These are phyloP conservation scores for Scorias spongiosa DNA, from an alignment of 2,329 filamentous ascomycete species.

Conservation along the genomic window DNA sequence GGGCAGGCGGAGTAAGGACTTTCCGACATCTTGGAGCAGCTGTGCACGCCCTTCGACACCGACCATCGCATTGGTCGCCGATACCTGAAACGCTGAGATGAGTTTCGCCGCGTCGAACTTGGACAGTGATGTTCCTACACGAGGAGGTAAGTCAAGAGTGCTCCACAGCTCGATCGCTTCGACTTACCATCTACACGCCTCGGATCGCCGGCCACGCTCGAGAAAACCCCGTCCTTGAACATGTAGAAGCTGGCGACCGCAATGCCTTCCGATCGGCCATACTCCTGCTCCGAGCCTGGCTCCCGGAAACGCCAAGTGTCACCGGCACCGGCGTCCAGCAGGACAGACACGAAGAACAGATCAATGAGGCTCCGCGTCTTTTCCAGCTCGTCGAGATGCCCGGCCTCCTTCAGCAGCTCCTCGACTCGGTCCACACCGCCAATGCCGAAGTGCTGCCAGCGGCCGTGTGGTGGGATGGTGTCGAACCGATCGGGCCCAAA, in stretches of 20 bases:
- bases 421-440: constrained; percentile 55
- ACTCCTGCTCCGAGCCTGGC: constrained; percentile 62
- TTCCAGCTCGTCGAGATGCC: constrained; percentile 52
- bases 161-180: constrained; percentile 42
- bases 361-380: constrained; percentile 57
- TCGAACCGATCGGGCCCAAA: constrained; percentile 30
- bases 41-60: constrained; percentile 67
- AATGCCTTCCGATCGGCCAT: constrained; percentile 68
- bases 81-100: constrained; percentile 64
- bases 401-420: constrained; percentile 49
- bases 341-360: constrained; percentile 58
- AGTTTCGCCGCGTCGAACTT: constrained; percentile 36
- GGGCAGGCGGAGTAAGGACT: constrained; percentile 52
- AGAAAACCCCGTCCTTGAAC: constrained; percentile 79
- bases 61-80: constrained; percentile 60
- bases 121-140: background rate
- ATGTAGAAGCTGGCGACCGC: constrained; percentile 62
- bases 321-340: constrained; percentile 71
- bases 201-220: constrained; percentile 51
- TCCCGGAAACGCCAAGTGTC: constrained; percentile 79
- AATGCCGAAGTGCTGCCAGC: constrained; percentile 66
- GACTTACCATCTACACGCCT: constrained; percentile 57
- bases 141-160: background rate
- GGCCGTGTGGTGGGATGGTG: constrained; percentile 63
- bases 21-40: constrained; percentile 54